Evolutionary conservation across 2,329 filamentous ascomycete species (phyloP).

Genomic region (Calonectria pseudoreteaudii): DNA sequence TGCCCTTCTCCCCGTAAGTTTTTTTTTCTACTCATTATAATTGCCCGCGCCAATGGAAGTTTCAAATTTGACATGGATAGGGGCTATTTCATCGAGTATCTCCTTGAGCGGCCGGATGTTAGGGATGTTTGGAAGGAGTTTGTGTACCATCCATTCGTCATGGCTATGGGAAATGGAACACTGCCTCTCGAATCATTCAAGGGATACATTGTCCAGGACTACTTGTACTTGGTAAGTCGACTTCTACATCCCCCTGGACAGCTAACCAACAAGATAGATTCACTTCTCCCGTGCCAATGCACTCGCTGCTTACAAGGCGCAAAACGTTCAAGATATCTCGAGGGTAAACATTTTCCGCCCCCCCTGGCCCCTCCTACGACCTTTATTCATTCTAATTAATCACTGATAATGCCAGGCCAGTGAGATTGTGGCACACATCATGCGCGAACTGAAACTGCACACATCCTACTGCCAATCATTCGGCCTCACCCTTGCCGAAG

Average conservation of each 20-base stretch:
- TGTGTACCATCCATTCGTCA: conserved; percentile 85
- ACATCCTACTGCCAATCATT: conserved; percentile 85
- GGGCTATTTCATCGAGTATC: conserved; percentile 85
- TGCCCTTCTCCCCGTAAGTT: conserved; percentile 75
- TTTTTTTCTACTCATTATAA: not conserved
- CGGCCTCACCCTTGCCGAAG: conserved; percentile 78
- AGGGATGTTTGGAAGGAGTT: conserved; percentile 79
- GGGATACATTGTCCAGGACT: conserved; percentile 91
- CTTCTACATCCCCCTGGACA: not conserved
- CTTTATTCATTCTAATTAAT: not conserved
- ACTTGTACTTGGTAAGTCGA: conserved; percentile 80
- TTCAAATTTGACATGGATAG: conserved; percentile 50
- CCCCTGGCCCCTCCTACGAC: too few species aligned
- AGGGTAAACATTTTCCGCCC: conserved; percentile 62
- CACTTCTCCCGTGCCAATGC: conserved; percentile 92
- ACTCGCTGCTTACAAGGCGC: conserved; percentile 86
- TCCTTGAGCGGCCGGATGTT: conserved; percentile 82
- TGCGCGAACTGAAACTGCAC: conserved; percentile 84
- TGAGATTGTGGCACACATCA: conserved; percentile 79
- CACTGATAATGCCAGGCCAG: conserved; percentile 43
- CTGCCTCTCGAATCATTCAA: conserved; percentile 84
- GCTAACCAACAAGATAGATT: conserved; percentile 59
- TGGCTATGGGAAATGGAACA: conserved; percentile 79
- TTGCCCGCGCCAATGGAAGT: not conserved
- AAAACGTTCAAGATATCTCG: conserved; percentile 77